phyloP scores from a whole-genome alignment of 169 alveolate genomes.

The Plasmodium vinckei region DNA sequence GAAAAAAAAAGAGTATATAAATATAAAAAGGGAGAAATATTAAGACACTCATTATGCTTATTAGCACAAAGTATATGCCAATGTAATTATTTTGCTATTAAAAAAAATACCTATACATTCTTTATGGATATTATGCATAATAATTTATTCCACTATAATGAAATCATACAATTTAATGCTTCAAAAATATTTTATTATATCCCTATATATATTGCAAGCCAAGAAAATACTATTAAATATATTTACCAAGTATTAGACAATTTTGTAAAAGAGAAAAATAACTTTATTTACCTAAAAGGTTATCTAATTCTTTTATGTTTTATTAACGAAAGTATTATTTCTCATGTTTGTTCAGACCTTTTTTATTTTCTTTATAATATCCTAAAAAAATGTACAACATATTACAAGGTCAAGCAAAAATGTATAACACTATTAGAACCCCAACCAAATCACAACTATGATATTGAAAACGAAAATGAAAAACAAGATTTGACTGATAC shows the following conservation, averaged over 20 bases:
- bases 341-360: constrained; percentile 9
- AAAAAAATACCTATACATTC: constrained; percentile 55
- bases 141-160: constrained; percentile 71
- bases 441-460: not conserved
- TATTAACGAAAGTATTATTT: constrained; percentile 32
- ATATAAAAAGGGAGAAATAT: constrained; percentile 70
- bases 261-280: constrained; percentile 38
- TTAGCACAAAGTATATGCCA: constrained; percentile 71
- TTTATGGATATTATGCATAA: constrained; percentile 54
- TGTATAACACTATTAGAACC: not conserved
- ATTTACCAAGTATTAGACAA: constrained; percentile 33
- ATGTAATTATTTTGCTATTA: constrained; percentile 54
- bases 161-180: constrained; percentile 75
- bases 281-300: constrained; percentile 66
- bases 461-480: not conserved
- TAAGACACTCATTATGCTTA: constrained; percentile 67
- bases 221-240: constrained; percentile 26
- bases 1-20: constrained; percentile 67
- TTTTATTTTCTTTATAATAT: constrained; percentile 18
- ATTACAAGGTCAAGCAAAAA: constrained; percentile 16
- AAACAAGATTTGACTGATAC: constrained; percentile 15
- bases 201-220: constrained; percentile 42
- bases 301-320: constrained; percentile 51
- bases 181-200: constrained; percentile 61
- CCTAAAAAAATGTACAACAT: constrained; percentile 42